phyloP scores from a whole-genome alignment of 768 basidiomycete species.

The Boletus rubropictus region DNA sequence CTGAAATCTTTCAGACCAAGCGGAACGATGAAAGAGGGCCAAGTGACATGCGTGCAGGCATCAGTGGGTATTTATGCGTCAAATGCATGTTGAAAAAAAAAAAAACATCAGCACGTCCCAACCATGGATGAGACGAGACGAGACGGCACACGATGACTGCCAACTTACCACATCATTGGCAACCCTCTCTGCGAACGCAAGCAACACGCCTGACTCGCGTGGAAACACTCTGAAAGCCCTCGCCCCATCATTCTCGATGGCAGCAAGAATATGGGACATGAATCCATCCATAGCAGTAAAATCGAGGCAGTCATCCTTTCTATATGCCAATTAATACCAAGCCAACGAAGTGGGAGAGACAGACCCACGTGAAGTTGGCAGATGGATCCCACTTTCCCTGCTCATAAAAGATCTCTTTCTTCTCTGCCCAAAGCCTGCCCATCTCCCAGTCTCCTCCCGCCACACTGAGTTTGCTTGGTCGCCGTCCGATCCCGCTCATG shows the following conservation, averaged over 20 bases:
- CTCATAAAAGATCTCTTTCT: conserved; percentile 90
- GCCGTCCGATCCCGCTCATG: conserved; percentile 30
- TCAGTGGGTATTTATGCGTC: neutral
- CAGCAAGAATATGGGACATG: conserved; percentile 60
- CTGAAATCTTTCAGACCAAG: conserved; percentile 56
- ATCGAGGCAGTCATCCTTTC: conserved; percentile 57
- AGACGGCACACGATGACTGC: neutral
- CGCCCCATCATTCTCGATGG: conserved; percentile 70
- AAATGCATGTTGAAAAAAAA: neutral
- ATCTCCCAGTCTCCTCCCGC: conserved; percentile 70
- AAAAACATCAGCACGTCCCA: neutral
- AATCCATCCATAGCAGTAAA: conserved; percentile 94
- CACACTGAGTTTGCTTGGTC: neutral
- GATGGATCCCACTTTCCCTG: conserved; percentile 71
- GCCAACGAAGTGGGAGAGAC: neutral
- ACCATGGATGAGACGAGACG: neutral
- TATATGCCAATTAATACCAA: conserved; percentile 18
- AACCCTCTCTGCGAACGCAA: conserved; percentile 79
- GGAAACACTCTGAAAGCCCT: conserved; percentile 87
- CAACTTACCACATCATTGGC: conserved; percentile 73
- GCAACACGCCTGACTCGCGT: conserved; percentile 63
- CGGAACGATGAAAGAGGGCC: neutral
- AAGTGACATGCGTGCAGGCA: neutral
- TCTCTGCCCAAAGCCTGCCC: conserved; percentile 93
- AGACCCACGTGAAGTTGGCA: conserved; percentile 71